Base-by-base conservation (phyloP, 2,329 filamentous ascomycete species). In the Xylariales sp. region DNA sequence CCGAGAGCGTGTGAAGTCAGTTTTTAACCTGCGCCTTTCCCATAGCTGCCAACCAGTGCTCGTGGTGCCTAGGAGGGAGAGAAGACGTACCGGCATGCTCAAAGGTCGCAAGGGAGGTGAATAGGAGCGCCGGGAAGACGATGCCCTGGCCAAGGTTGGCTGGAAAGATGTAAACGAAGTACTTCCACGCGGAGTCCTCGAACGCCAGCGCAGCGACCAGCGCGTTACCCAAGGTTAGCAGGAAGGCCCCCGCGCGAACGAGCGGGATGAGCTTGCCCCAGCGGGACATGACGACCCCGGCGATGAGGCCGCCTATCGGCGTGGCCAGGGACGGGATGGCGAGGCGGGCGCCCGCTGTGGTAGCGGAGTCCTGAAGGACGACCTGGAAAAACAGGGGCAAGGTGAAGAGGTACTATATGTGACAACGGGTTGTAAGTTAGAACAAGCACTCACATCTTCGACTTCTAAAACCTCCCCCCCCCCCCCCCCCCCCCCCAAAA, bases 301-400 rank as follows among this genome's bases (percentile, higher is more conserved):
- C 69, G 6, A 72, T 57, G 1, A 82, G 60, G 6, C 75, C 77
- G 1, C 76, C 76, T 35, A 74, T 53, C 2, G 78, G 78, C 0
- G 72, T 72, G 0, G 74, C 78, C 8, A 85, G 51, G 0, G 79
- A 82, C 2, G 82, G 77, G 2, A 81, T 72, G 0, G 79, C 72
- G 6, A 87, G 72, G 2, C 81, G 73, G 5, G 78, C 70, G 1
- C 83, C 82, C 1, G 83, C 82, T 12, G 69, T 67, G 0, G 81
- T 79, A 0, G 83, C 75, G 0, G 76, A 76, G 42, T 85, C 80
- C 3, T 77, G 60, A 3, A 83, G 68, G 6, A 85, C 78, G 0
- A 77, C 77, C 48, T 85, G 81, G 53, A 85, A 87, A 61, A 83
- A 86, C 5, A 87, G 62, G 0, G 83, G 83, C 1, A 83, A 70